A percentile compares a stretch with the other conserved stretches of the same genome.
phyloP scores from a whole-genome alignment of 169 alveolate genomes.

The Besnoitia besnoiti region DNA sequence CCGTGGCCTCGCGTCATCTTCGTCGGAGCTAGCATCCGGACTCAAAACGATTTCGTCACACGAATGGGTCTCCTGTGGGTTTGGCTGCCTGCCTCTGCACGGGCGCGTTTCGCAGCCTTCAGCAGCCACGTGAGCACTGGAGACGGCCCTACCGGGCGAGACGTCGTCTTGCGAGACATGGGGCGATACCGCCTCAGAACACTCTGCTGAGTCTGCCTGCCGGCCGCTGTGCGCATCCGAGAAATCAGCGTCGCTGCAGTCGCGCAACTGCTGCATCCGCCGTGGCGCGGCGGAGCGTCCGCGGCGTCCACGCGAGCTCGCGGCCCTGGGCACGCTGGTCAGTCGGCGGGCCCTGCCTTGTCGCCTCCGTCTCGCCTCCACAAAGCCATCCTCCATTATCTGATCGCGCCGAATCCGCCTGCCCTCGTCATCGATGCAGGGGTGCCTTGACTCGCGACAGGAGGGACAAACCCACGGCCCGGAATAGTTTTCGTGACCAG shows the following conservation, averaged over 20 bases:
- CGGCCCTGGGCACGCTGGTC: not conserved
- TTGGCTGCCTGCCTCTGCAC: no score
- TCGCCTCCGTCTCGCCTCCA: not conserved
- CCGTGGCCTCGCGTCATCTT: no score
- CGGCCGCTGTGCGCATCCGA: not conserved
- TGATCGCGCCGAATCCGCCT: not conserved
- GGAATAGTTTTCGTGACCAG: not conserved
- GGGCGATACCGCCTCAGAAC: no score
- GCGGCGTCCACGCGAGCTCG: not conserved
- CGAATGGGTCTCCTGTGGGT: no score
- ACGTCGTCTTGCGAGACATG: no score
- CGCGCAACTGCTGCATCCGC: not conserved
- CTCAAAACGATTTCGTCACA: no score
- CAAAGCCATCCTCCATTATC: not conserved
- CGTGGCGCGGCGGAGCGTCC: not conserved
- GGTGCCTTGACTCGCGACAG: constrained; percentile 4
- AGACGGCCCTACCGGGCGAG: no score
- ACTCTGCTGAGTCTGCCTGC: not conserved
- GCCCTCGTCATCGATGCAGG: constrained; percentile 4
- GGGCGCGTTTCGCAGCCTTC: no score
- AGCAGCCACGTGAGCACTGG: no score
- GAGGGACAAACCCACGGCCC: not conserved
- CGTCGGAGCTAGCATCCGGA: no score
- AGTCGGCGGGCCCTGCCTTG: not conserved
- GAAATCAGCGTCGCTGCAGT: not conserved